Percentiles rank a stretch among this genome's conserved stretches.
Conservation (phyloP, 257 asterid species). For the Avicennia marina region DNA sequence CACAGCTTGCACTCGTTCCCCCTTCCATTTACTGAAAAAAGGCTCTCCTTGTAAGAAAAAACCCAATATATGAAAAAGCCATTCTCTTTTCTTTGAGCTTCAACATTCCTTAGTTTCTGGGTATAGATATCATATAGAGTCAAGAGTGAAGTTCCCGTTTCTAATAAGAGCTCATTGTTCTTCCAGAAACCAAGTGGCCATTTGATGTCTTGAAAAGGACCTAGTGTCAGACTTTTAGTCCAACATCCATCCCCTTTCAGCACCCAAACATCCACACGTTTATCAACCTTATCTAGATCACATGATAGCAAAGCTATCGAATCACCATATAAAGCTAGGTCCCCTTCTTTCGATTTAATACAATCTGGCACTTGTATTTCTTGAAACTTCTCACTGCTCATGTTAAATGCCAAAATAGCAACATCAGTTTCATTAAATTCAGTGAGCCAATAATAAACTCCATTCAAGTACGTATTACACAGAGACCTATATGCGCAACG, state of each 20-base stretch:
- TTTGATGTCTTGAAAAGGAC: conserved; percentile 32
- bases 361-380: conserved; percentile 27
- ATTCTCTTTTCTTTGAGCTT: conserved; percentile 19
- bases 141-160: conserved; percentile 21
- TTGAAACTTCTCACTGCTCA: conserved; percentile 28
- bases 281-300: conserved; percentile 18
- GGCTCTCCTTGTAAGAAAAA: conserved; percentile 38
- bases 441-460: conserved; percentile 42
- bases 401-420: conserved; percentile 35
- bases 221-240: conserved; percentile 23
- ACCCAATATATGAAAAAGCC: conserved; percentile 28
- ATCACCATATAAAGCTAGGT: conserved; percentile 30
- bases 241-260: conserved; percentile 35
- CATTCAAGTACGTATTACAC: conserved; percentile 38
- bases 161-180: conserved; percentile 29
- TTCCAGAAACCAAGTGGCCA: conserved; percentile 46
- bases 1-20: conserved; percentile 23
- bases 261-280: conserved; percentile 34
- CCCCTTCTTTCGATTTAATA: conserved; percentile 23
- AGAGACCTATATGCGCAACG: conserved; percentile 18
- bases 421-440: conserved; percentile 15
- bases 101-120: conserved; percentile 17
- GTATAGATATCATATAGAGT: conserved; percentile 19
- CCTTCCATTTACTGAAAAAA: conserved; percentile 29
- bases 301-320: conserved; percentile 32